phyloP scores from a whole-genome alignment of 306 rosid genomes.

The Vigna angularis region DNA sequence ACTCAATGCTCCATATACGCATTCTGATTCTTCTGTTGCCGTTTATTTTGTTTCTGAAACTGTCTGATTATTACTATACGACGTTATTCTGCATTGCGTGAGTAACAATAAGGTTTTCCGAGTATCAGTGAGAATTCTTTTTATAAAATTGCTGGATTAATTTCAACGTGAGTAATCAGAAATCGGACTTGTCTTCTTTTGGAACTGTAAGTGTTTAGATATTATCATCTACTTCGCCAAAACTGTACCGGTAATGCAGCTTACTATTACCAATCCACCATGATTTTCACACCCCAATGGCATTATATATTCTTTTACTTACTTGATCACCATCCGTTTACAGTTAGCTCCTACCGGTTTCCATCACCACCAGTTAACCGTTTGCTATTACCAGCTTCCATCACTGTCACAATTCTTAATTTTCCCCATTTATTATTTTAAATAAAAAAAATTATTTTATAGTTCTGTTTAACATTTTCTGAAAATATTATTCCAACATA shows the following conservation, averaged over 20 bases:
- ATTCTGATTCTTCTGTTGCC: neutral
- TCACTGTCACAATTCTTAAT: neutral
- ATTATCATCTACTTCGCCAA: neutral
- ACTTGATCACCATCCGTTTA: neutral
- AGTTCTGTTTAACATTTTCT: conserved; percentile 3
- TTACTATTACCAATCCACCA: neutral
- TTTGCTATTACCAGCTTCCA: neutral
- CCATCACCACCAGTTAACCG: neutral
- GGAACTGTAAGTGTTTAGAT: neutral
- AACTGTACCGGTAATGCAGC: neutral
- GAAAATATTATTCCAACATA: neutral
- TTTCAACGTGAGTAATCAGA: neutral
- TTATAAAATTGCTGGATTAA: neutral
- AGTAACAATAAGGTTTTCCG: neutral
- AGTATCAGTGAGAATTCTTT: neutral
- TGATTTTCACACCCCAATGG: neutral
- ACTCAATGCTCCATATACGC: neutral
- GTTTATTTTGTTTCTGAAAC: neutral
- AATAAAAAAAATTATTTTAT: neutral
- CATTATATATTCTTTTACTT: neutral
- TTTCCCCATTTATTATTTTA: neutral
- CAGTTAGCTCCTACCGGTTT: neutral
- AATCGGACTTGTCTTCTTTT: conserved; percentile 4
- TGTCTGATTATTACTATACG: neutral
- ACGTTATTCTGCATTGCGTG: neutral